Evolutionary conservation across 345 rosid genomes (phyloP).

Genomic region (Linum lewisii): DNA sequence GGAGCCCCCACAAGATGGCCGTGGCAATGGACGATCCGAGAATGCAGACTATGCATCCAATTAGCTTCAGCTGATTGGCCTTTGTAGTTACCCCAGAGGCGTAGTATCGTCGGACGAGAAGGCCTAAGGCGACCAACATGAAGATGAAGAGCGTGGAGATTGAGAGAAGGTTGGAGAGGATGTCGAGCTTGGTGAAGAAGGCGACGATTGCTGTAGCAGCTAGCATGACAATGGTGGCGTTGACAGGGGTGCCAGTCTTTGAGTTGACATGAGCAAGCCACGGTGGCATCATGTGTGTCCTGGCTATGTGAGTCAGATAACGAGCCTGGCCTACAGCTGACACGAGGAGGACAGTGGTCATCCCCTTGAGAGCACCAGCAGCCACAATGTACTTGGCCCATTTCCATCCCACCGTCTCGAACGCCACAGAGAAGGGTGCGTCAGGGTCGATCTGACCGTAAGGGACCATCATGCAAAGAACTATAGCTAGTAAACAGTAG

Average conservation of each 20-base stretch:
- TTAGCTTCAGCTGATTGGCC: conserved; percentile 33
- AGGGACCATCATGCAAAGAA: conserved; percentile 44
- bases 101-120: conserved; percentile 70
- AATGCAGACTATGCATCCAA: conserved; percentile 32
- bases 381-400: conserved; percentile 66
- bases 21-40: conserved; percentile 39
- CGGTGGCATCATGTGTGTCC: conserved; percentile 65
- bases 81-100: conserved; percentile 40
- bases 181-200: conserved; percentile 43
- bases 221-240: conserved; percentile 44
- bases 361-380: conserved; percentile 57
- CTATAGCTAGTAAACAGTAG: conserved; percentile 40
- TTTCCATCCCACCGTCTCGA: conserved; percentile 36
- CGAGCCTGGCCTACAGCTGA: conserved; percentile 49
- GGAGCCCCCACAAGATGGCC: conserved; percentile 40
- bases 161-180: conserved; percentile 49
- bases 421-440: conserved; percentile 55
- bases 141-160: conserved; percentile 67
- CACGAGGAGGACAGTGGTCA: conserved; percentile 51
- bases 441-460: conserved; percentile 35
- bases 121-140: conserved; percentile 65
- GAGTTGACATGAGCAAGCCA: conserved; percentile 35
- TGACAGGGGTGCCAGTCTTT: conserved; percentile 48
- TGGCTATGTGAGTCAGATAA: conserved; percentile 52
- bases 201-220: conserved; percentile 37